phyloP scores from a whole-genome alignment of 2,329 filamentous ascomycete species.

The Colletotrichum aenigma region DNA sequence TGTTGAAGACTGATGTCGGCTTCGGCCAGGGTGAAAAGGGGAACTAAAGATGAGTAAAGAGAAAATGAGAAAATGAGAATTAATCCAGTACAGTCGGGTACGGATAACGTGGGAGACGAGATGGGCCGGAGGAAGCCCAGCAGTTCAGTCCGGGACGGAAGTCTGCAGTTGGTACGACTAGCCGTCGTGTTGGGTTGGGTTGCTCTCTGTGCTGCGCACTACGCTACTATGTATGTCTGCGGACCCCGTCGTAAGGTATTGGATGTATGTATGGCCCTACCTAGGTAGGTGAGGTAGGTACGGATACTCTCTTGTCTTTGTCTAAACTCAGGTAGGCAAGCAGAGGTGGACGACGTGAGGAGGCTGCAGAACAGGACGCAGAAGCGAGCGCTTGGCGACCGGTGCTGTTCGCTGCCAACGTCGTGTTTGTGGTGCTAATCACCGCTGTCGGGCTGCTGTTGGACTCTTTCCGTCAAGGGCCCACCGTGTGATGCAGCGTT shows the following conservation, averaged over 20 bases:
- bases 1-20: not conserved
- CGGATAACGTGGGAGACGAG: not conserved
- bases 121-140: not conserved
- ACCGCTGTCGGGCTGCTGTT: not conserved
- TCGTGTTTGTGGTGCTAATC: conserved; percentile 4
- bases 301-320: not conserved
- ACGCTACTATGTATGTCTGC: not conserved
- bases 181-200: not conserved
- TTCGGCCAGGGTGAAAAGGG: not conserved
- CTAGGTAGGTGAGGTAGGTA: not conserved
- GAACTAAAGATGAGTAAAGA: conserved; percentile 1
- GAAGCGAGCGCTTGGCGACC: conserved; percentile 17
- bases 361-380: not conserved
- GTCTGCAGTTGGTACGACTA: not conserved
- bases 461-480: not conserved
- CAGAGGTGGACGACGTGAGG: conserved; percentile 1
- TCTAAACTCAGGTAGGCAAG: not conserved
- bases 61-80: not conserved
- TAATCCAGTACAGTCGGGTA: not conserved
- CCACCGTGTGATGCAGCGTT: not conserved
- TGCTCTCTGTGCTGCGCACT: not conserved
- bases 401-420: not conserved
- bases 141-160: not conserved
- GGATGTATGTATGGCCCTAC: not conserved
- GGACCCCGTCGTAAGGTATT: not conserved